phyloP scores from a whole-genome alignment of 495 filamentous ascomycete species.

The Lasiosphaeria hispida region DNA sequence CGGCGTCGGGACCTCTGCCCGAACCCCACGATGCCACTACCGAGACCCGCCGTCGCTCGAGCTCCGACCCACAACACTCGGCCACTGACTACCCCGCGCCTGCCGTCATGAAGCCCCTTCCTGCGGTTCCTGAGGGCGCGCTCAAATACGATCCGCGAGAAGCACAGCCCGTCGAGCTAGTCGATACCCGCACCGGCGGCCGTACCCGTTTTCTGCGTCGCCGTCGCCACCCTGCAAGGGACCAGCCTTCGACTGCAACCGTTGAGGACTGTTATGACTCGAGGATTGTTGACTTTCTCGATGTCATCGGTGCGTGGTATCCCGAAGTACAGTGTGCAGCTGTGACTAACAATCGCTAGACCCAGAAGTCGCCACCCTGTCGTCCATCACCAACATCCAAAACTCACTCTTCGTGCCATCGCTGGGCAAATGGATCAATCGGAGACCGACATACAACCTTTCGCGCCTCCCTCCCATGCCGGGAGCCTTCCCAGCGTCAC shows the following conservation, averaged over 20 bases:
- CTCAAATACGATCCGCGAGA: background rate
- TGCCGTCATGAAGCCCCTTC: background rate
- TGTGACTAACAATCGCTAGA: conserved; percentile 43
- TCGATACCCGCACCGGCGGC: background rate
- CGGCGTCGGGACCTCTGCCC: background rate
- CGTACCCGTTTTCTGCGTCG: conserved; percentile 4
- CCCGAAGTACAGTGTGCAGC: background rate
- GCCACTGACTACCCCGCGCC: background rate
- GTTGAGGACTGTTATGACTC: conserved; percentile 45
- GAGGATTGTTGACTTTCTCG: conserved; percentile 65
- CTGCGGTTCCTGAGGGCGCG: background rate
- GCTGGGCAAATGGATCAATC: conserved; percentile 63
- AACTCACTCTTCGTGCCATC: conserved; percentile 76
- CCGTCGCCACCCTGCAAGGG: background rate
- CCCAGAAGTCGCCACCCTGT: conserved; percentile 70
- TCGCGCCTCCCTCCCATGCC: conserved; percentile 40
- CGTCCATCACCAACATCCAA: conserved; percentile 74
- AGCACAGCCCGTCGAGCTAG: background rate
- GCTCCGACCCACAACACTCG: conserved; percentile 10
- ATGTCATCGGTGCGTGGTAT: conserved; percentile 61
- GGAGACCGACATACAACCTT: conserved; percentile 71
- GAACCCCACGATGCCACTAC: background rate
- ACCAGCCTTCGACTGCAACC: background rate
- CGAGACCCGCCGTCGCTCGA: background rate
- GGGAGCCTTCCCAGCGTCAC: conserved; percentile 25